A percentile compares a stretch with the other conserved stretches of the same genome.
These are phyloP conservation scores for Miscanthus lutarioriparius DNA, from an alignment of 176 grass and related monocot genomes.

Conservation along the genomic window DNA sequence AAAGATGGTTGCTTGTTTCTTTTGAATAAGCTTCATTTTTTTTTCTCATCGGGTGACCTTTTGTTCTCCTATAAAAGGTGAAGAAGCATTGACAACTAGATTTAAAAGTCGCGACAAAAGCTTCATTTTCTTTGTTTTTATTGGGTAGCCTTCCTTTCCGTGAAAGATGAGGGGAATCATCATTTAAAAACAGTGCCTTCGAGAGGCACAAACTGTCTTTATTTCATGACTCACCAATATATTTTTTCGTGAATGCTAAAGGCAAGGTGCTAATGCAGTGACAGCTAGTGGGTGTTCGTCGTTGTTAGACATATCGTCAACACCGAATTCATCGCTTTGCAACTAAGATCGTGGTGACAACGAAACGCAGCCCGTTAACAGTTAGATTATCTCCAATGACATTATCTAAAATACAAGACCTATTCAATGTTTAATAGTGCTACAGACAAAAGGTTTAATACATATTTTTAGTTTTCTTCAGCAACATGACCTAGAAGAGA, in stretches of 20 bases:
- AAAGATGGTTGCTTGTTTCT: not conserved
- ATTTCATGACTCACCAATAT: not conserved
- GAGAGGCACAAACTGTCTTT: not conserved
- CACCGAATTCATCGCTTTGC: not conserved
- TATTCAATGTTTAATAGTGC: no score
- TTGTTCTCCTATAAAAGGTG: not conserved
- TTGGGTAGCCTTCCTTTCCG: not conserved
- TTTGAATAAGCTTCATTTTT: not conserved
- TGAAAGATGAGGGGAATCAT: not conserved
- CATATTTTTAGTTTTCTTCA: no score
- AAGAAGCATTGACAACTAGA: not conserved
- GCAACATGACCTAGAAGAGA: no score
- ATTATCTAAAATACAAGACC: no score
- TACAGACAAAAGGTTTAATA: no score
- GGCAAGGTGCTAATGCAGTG: not conserved
- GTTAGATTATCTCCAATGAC: no score
- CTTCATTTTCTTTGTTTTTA: not conserved
- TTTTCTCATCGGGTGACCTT: not conserved
- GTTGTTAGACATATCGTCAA: not conserved
- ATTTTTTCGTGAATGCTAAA: not conserved
- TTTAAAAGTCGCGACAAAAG: not conserved
- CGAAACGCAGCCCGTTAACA: not conserved
- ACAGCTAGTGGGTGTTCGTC: not conserved
- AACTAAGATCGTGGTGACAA: not conserved
- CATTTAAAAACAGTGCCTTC: not conserved